Evolutionary conservation across 371 early-diverging fungal species (phyloP).

Genomic region (Coemansia linderi): DNA sequence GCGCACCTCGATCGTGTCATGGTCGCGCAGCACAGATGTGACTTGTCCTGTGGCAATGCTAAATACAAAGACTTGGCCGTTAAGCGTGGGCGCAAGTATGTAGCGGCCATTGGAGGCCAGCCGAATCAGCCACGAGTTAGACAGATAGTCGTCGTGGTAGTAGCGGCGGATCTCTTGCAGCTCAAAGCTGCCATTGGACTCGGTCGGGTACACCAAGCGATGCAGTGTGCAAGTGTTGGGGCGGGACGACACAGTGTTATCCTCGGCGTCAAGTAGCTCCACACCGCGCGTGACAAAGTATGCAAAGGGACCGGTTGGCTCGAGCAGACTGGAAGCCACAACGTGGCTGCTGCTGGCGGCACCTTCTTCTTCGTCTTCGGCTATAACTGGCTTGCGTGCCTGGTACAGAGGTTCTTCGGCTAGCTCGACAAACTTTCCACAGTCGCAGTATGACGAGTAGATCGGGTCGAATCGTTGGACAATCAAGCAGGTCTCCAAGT

Average conservation of each 20-base stretch:
- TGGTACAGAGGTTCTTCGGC: slow-evolving; percentile 59
- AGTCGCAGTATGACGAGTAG: slow-evolving; percentile 90
- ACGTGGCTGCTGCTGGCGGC: slow-evolving; percentile 1
- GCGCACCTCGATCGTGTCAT: slow-evolving; percentile 86
- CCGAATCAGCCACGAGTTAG: slow-evolving; percentile 91
- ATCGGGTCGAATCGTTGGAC: slow-evolving; percentile 78
- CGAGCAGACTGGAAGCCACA: slow-evolving; percentile 1
- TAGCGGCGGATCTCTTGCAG: slow-evolving; percentile 71
- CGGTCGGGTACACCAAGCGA: slow-evolving; percentile 75
- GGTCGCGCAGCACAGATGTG: slow-evolving; percentile 74
- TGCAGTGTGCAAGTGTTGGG: slow-evolving; percentile 83
- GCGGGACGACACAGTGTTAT: slow-evolving; percentile 74
- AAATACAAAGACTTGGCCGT: slow-evolving; percentile 83
- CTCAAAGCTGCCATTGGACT: slow-evolving; percentile 63
- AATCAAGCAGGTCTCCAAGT: slow-evolving; percentile 78
- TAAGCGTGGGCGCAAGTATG: slow-evolving; percentile 82
- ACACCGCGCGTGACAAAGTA: slow-evolving; percentile 87
- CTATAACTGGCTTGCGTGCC: slow-evolving; percentile 38
- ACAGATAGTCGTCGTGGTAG: slow-evolving; percentile 78
- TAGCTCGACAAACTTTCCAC: slow-evolving; percentile 76
- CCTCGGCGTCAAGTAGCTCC: slow-evolving; percentile 82
- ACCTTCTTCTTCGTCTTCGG: slow-evolving; percentile 14
- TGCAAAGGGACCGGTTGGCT: slow-evolving; percentile 58
- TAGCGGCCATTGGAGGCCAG: slow-evolving; percentile 84
- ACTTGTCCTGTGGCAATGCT: slow-evolving; percentile 73